These are phyloP conservation scores for Suillus americanus DNA, from an alignment of 768 basidiomycete species.

Conservation along the genomic window DNA sequence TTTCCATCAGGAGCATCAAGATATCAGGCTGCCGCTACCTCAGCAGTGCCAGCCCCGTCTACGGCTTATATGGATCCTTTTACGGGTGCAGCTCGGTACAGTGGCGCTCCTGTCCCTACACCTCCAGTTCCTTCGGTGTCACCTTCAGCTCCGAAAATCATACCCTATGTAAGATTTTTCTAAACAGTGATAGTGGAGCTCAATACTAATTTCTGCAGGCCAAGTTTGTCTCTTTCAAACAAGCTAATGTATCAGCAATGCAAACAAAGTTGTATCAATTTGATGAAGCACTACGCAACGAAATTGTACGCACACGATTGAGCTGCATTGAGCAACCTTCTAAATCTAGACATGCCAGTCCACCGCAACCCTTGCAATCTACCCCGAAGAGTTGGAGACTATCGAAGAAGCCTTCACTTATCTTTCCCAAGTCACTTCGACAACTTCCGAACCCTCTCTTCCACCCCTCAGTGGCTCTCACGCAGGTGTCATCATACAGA, in stretches of 20 bases:
- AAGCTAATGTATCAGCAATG: constrained; percentile 79
- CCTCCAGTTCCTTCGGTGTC: constrained; percentile 33
- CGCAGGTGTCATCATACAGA: constrained; percentile 58
- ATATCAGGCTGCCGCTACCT: constrained; percentile 46
- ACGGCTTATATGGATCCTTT: constrained; percentile 63
- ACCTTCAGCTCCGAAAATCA: constrained; percentile 35
- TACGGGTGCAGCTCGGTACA: constrained; percentile 69
- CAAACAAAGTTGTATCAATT: constrained; percentile 76
- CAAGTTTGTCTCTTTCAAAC: constrained; percentile 75
- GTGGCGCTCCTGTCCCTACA: constrained; percentile 37
- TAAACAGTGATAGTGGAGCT: constrained; percentile 1
- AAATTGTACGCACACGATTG: constrained; percentile 53
- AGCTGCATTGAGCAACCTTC: background rate
- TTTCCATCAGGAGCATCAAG: constrained; percentile 56
- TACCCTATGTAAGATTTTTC: constrained; percentile 48
- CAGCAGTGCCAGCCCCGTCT: constrained; percentile 27
- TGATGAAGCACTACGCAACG: constrained; percentile 61
- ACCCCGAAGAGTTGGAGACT: constrained; percentile 55
- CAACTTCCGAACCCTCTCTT: constrained; percentile 27
- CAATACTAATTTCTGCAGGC: constrained; percentile 37
- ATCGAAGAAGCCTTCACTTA: constrained; percentile 66
- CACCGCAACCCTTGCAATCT: constrained; percentile 68
- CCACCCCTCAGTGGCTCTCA: constrained; percentile 46
- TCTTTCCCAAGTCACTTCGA: constrained; percentile 49
- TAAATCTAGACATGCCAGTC: constrained; percentile 42